Conservation (phyloP, 768 basidiomycete genomes). For the Cantharellus anzutake region DNA sequence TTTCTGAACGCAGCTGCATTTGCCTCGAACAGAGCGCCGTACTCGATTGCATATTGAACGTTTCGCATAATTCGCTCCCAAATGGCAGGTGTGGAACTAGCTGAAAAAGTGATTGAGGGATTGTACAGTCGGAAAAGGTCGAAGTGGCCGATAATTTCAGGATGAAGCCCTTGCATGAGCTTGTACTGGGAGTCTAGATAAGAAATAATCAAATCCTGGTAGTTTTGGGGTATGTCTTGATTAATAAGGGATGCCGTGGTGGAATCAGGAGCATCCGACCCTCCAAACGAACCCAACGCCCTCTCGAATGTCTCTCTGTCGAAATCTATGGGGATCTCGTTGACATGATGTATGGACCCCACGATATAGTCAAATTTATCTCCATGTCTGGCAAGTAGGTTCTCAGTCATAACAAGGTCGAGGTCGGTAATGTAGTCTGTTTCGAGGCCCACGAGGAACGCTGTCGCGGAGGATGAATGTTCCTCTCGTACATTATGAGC, state of each 20-base stretch:
- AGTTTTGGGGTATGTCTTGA: slow-evolving; percentile 7
- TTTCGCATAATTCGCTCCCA: slow-evolving; percentile 58
- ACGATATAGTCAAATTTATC: slow-evolving; percentile 69
- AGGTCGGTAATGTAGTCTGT: slow-evolving; percentile 65
- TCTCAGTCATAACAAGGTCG: slow-evolving; percentile 41
- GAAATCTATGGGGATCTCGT: slow-evolving; percentile 80
- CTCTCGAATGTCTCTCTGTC: slow-evolving; percentile 49
- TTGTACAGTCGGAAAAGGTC: slow-evolving; percentile 81
- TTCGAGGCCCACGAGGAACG: slow-evolving; percentile 75
- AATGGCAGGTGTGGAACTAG: slow-evolving; percentile 32
- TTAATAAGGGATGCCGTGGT: neutral
- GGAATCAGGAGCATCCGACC: neutral
- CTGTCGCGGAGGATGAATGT: slow-evolving; percentile 39
- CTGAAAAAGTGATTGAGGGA: slow-evolving; percentile 33
- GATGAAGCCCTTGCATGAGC: slow-evolving; percentile 48
- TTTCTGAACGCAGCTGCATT: slow-evolving; percentile 90
- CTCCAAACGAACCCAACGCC: slow-evolving; percentile 29
- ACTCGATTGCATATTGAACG: slow-evolving; percentile 44
- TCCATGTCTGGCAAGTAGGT: slow-evolving; percentile 29
- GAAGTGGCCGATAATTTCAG: slow-evolving; percentile 84
- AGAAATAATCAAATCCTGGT: slow-evolving; percentile 13
- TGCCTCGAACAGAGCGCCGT: slow-evolving; percentile 85
- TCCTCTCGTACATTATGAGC: slow-evolving; percentile 52
- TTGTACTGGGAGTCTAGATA: slow-evolving; percentile 81
- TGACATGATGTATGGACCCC: slow-evolving; percentile 85